Conservation (phyloP, 805 yeast species). For the Barnettozyma populi region DNA sequence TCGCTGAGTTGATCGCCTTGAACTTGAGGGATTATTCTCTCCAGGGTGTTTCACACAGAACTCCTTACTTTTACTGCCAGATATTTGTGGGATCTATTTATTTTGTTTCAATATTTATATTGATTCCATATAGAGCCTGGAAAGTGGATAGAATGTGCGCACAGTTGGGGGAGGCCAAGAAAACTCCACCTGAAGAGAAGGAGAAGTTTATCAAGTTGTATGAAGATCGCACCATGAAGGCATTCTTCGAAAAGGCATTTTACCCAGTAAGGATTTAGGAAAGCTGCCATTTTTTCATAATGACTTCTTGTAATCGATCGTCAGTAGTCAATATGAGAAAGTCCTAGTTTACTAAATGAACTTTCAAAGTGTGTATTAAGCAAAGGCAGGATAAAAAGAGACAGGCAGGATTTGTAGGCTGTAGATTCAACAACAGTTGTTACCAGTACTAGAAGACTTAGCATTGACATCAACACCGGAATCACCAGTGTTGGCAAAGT, state of each 20-base stretch:
- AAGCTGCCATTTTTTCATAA: background rate
- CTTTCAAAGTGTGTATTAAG: background rate
- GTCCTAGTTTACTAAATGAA: background rate
- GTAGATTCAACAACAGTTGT: conserved; percentile 18
- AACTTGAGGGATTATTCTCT: conserved; percentile 33
- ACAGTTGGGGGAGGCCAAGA: conserved; percentile 12
- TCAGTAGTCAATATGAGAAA: background rate
- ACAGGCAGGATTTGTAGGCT: background rate
- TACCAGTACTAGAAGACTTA: conserved; percentile 5
- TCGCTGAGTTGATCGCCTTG: conserved; percentile 52
- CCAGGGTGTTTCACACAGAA: conserved; percentile 11
- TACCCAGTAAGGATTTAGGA: conserved; percentile 7
- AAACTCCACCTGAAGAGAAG: background rate
- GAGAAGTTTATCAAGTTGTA: background rate
- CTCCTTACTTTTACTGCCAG: conserved; percentile 56
- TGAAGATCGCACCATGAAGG: conserved; percentile 3
- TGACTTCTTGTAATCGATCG: background rate
- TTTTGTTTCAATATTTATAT: conserved; percentile 36
- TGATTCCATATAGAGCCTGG: conserved; percentile 47
- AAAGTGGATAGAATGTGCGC: conserved; percentile 38
- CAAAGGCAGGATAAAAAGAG: background rate
- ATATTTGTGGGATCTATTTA: conserved; percentile 51
- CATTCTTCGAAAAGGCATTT: conserved; percentile 14
- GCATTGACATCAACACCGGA: conserved; percentile 23
- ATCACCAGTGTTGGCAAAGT: conserved; percentile 15